These are phyloP conservation scores for Brasilioporus rufonigricans DNA, from an alignment of 768 basidiomycete species.

Conservation along the genomic window DNA sequence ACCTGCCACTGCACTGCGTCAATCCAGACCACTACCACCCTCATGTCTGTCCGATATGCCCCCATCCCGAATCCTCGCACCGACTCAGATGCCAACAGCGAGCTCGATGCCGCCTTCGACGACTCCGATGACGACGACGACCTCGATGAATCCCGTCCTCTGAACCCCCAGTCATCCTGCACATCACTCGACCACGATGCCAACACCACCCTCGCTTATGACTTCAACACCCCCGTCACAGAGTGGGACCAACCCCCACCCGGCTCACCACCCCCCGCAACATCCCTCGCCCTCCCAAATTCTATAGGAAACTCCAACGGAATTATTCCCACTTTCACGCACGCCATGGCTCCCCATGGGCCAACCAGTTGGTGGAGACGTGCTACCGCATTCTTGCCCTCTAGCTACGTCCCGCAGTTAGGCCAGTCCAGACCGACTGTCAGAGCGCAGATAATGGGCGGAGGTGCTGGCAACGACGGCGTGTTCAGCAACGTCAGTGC, in stretches of 20 bases:
- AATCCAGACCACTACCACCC: neutral
- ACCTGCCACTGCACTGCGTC: neutral
- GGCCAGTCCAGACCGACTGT: constrained; percentile 41
- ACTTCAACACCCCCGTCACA: constrained; percentile 65
- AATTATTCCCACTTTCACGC: constrained; percentile 49
- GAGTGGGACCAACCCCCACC: constrained; percentile 85
- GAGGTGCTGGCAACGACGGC: constrained; percentile 77
- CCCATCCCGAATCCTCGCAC: constrained; percentile 59
- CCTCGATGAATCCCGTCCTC: constrained; percentile 45
- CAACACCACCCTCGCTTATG: constrained; percentile 49
- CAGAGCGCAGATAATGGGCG: constrained; percentile 43
- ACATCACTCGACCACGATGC: constrained; percentile 5
- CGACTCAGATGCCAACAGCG: constrained; percentile 46
- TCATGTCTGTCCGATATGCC: constrained; percentile 62
- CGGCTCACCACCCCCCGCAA: constrained; percentile 71
- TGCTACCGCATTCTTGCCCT: constrained; percentile 55
- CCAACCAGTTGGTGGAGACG: constrained; percentile 52
- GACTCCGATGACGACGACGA: constrained; percentile 69
- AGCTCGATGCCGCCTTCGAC: constrained; percentile 88
- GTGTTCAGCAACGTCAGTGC: constrained; percentile 96
- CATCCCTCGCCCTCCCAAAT: constrained; percentile 65
- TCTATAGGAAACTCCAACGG: constrained; percentile 76
- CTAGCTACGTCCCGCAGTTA: constrained; percentile 44
- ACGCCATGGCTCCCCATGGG: constrained; percentile 22
- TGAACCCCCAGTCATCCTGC: constrained; percentile 42